Conservation (phyloP, 2,329 filamentous ascomycete genomes). For the Fusarium sacchari region DNA sequence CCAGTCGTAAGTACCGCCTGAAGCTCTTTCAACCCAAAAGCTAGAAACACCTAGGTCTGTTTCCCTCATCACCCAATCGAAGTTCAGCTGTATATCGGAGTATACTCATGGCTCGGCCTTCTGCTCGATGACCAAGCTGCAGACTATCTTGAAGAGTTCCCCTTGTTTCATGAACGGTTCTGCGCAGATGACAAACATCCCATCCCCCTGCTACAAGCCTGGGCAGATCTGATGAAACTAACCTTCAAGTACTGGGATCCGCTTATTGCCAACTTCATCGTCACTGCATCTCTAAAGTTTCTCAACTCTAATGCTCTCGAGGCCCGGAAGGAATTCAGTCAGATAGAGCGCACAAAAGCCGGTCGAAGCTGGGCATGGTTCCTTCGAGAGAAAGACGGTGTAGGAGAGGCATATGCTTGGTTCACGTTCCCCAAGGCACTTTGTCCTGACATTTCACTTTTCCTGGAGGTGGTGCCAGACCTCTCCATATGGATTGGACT, state of each 20-base stretch:
- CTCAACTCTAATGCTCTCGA: constrained; percentile 11
- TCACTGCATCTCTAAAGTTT: constrained; percentile 10
- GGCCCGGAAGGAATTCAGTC: neutral
- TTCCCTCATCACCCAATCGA: constrained; percentile 18
- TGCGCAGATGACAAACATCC: neutral
- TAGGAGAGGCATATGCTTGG: constrained; percentile 15
- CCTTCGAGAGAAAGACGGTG: constrained; percentile 20
- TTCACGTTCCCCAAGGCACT: constrained; percentile 5
- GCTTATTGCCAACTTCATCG: constrained; percentile 11
- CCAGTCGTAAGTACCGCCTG: neutral
- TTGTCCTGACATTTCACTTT: constrained; percentile 4
- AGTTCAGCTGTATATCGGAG: constrained; percentile 2
- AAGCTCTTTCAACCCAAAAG: too few relatives aligned
- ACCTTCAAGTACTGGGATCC: constrained; percentile 16
- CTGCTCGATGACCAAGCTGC: constrained; percentile 11
- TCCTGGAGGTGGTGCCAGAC: constrained; percentile 16
- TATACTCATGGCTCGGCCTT: constrained; percentile 16
- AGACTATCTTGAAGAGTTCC: neutral
- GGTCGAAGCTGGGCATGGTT: constrained; percentile 22
- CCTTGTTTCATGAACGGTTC: constrained; percentile 13
- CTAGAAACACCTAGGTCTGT: neutral
- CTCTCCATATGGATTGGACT: constrained; percentile 5
- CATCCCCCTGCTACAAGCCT: neutral
- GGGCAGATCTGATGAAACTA: constrained; percentile 8
- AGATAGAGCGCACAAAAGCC: neutral